Conservation (phyloP, 352 stramenopile species). For the Globisporangium irregulare region DNA sequence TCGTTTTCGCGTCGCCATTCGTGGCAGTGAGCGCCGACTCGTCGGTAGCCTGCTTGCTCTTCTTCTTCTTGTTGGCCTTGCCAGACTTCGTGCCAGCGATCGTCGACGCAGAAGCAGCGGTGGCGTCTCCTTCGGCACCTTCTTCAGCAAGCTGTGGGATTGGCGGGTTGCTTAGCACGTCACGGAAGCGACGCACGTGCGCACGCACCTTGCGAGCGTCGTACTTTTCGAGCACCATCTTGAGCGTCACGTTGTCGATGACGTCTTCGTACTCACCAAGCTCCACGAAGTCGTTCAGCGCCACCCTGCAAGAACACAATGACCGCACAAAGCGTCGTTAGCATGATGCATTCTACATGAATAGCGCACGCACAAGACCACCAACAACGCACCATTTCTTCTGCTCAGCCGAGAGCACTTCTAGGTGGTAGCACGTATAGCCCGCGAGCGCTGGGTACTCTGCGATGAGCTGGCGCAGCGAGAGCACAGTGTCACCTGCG, state of each 20-base stretch:
- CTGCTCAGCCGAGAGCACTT: slow-evolving; percentile 31
- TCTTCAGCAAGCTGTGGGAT: slow-evolving; percentile 51
- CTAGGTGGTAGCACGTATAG: slow-evolving; percentile 87
- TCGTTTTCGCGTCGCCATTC: slow-evolving; percentile 4
- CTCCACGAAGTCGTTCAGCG: slow-evolving; percentile 86
- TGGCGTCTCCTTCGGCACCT: not conserved
- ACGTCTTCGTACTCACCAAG: slow-evolving; percentile 78
- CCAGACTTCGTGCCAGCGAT: slow-evolving; percentile 15
- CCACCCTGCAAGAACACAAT: slow-evolving; percentile 26
- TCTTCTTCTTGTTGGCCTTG: slow-evolving; percentile 27
- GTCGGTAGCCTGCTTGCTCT: slow-evolving; percentile 10
- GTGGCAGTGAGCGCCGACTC: not conserved
- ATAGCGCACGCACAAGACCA: not conserved
- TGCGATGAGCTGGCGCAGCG: slow-evolving; percentile 77
- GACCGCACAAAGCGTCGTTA: not conserved
- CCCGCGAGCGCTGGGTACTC: slow-evolving; percentile 80
- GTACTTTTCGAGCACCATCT: slow-evolving; percentile 87
- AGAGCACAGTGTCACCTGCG: slow-evolving; percentile 71
- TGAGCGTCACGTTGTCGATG: slow-evolving; percentile 54
- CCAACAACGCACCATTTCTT: slow-evolving; percentile 27
- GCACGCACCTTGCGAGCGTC: slow-evolving; percentile 79
- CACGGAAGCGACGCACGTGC: slow-evolving; percentile 82
- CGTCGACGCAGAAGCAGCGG: not conserved
- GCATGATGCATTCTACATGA: not conserved
- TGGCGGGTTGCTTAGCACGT: slow-evolving; percentile 78